Evolutionary conservation across 1,284 basidiomycete species (phyloP).

Genomic region (Earliella scabrosa): DNA sequence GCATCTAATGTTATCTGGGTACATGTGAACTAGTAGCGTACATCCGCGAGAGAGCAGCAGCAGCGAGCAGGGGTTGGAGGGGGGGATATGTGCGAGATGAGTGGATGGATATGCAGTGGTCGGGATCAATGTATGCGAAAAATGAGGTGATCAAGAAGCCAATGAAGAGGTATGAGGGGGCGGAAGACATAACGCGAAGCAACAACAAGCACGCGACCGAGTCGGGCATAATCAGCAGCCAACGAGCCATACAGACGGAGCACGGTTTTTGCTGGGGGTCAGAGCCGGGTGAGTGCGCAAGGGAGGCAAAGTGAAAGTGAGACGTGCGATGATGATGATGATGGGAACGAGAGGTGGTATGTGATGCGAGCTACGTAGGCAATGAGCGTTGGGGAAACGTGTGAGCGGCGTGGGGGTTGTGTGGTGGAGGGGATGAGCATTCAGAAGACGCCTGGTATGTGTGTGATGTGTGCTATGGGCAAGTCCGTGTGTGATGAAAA

Average conservation of each 20-base stretch:
- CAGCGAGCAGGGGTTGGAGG: too few relatives aligned
- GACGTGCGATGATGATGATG: not conserved
- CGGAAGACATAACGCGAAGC: not conserved
- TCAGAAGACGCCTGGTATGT: constrained; percentile 10
- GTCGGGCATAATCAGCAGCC: not conserved
- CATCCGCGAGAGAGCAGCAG: constrained; percentile 15
- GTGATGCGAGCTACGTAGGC: constrained; percentile 1
- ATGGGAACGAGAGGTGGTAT: not conserved
- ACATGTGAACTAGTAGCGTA: constrained; percentile 24
- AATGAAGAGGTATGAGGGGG: not conserved
- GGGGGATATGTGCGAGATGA: constrained; percentile 3
- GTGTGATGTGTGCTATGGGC: constrained; percentile 22
- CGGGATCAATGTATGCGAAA: not conserved
- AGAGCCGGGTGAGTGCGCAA: not conserved
- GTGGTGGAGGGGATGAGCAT: not conserved
- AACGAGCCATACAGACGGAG: not conserved
- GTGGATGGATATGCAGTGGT: constrained; percentile 9
- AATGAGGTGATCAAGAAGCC: not conserved
- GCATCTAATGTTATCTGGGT: constrained; percentile 24
- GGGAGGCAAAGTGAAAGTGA: not conserved
- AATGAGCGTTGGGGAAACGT: constrained; percentile 8
- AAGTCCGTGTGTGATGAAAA: constrained; percentile 24
- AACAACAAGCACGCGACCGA: not conserved
- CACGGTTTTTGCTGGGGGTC: not conserved
- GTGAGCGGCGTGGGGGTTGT: constrained; percentile 2